Evolutionary conservation across 495 filamentous ascomycete species (phyloP).

Genomic region (Penicillium macrosclerotiorum): DNA sequence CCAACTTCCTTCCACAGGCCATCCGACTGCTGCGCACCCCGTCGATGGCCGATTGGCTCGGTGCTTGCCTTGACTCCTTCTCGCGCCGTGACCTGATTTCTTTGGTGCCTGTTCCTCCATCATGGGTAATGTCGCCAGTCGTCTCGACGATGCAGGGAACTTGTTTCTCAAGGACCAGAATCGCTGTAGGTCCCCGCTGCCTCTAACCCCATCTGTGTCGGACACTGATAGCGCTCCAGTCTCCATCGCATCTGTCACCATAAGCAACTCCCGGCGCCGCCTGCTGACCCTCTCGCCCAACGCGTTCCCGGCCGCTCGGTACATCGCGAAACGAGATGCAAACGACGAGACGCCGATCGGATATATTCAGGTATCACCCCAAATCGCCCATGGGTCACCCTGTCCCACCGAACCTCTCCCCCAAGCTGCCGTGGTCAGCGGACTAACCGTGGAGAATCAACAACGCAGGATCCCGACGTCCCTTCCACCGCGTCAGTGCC

Average conservation of each 20-base stretch:
- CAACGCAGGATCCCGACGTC: slow-evolving; percentile 73
- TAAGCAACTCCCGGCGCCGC: slow-evolving; percentile 74
- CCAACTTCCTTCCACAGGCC: slow-evolving; percentile 13
- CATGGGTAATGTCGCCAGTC: slow-evolving; percentile 95
- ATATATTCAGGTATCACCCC: slow-evolving; percentile 91
- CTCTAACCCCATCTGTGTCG: not conserved
- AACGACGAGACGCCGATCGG: slow-evolving; percentile 77
- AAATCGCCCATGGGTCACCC: too few species aligned
- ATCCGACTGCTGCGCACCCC: slow-evolving; percentile 28
- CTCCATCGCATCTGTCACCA: slow-evolving; percentile 74
- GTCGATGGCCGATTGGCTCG: slow-evolving; percentile 40
- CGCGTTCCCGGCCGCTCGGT: slow-evolving; percentile 79
- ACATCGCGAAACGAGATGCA: slow-evolving; percentile 69
- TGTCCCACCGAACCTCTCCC: not conserved
- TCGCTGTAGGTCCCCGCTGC: slow-evolving; percentile 58
- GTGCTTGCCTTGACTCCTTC: slow-evolving; percentile 29
- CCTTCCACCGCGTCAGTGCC: slow-evolving; percentile 54
- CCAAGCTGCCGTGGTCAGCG: not conserved
- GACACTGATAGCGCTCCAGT: too few species aligned
- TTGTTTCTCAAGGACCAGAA: slow-evolving; percentile 89
- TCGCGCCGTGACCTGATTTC: slow-evolving; percentile 31
- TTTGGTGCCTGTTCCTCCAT: slow-evolving; percentile 16
- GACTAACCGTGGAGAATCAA: not conserved
- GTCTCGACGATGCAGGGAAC: slow-evolving; percentile 78
- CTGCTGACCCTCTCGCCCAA: slow-evolving; percentile 81